Conservation (phyloP, 768 basidiomycete species). For the Boletus bicolor region DNA sequence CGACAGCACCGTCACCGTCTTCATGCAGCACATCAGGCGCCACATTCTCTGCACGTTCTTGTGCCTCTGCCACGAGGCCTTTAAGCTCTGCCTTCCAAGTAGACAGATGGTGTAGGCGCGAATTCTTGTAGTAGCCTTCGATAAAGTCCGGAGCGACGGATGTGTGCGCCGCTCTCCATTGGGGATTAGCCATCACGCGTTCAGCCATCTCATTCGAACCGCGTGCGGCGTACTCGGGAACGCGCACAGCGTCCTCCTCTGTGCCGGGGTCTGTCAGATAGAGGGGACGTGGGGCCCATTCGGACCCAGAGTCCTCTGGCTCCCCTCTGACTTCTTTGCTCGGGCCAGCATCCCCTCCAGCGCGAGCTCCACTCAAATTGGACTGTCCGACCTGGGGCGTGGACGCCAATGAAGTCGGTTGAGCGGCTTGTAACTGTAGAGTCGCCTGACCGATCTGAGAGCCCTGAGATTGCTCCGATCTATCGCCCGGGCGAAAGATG, state of each 20-base stretch:
- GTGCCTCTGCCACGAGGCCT: constrained; percentile 73
- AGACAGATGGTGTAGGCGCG: constrained; percentile 88
- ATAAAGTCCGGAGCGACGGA: constrained; percentile 85
- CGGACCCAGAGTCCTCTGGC: background rate
- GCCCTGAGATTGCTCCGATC: constrained; percentile 51
- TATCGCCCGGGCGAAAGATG: constrained; percentile 50
- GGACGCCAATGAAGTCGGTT: constrained; percentile 2
- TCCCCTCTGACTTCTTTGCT: background rate
- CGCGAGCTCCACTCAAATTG: background rate
- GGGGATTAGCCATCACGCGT: constrained; percentile 76
- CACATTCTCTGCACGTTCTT: constrained; percentile 58
- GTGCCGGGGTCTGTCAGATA: constrained; percentile 43
- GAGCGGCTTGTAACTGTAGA: constrained; percentile 9
- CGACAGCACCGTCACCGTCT: background rate
- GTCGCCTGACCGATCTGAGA: constrained; percentile 22
- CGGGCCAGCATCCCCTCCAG: background rate
- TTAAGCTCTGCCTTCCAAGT: constrained; percentile 92
- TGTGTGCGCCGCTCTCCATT: constrained; percentile 87
- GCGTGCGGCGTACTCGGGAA: constrained; percentile 66
- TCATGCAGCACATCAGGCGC: constrained; percentile 8
- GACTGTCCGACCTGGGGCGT: background rate
- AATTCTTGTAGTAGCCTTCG: constrained; percentile 79
- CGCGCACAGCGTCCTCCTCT: constrained; percentile 41
- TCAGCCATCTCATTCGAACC: constrained; percentile 69
- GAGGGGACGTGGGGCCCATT: constrained; percentile 23